Base-by-base conservation (phyloP, 331 rosid genomes). In the Stylosanthes scabra region DNA sequence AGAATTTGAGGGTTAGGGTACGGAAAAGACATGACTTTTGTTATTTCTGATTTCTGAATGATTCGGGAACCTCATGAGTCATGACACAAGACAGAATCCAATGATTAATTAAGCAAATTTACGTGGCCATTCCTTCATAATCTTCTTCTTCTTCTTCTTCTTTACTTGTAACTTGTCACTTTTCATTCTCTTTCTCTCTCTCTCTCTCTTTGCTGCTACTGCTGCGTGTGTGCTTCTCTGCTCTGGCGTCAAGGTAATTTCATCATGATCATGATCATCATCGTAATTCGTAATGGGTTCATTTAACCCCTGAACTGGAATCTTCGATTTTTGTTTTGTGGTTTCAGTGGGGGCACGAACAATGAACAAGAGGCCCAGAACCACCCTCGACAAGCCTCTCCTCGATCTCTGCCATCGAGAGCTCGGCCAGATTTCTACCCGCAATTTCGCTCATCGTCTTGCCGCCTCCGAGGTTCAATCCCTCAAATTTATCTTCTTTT, bases 401-500 rank as follows among this genome's bases (percentile, higher is more conserved):
- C 83, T 82, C 56, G 87, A 87, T 83, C 83, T 94, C 61, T 88
- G 88, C 86, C 80, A 83, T 73, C 90, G 97, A 15, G 93, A 91
- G 77, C 80, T 89, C 20, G 99, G 99, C 68, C 41, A 78, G 27
- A 87, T 94, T 25, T 88, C 96, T 11, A 34, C 85, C 68, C 67
- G 96, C 57, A 76, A 50, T 77, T 91, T 91, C 66, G 85, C 90
- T 8, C 88, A 74, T 37, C 93, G 97, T 3, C 93, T 88, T 41
- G 97, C 81, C 31, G 97, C 78, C 68, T 84, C 96, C 10, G 81
- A 91, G 97, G 97, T 94, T 57, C 68, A 15, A 54, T 42, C 60
- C 8, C n/a, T 40, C 13, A 5, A 34, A 12, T 10, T 11, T 27
- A 58, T 10, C 1, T 37, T 37, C 3, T 52, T 77, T 70, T 70